A percentile compares a stretch with the other conserved stretches of the same genome.
phyloP scores from a whole-genome alignment of 306 rosid genomes.

The Erythrophleum fordii region DNA sequence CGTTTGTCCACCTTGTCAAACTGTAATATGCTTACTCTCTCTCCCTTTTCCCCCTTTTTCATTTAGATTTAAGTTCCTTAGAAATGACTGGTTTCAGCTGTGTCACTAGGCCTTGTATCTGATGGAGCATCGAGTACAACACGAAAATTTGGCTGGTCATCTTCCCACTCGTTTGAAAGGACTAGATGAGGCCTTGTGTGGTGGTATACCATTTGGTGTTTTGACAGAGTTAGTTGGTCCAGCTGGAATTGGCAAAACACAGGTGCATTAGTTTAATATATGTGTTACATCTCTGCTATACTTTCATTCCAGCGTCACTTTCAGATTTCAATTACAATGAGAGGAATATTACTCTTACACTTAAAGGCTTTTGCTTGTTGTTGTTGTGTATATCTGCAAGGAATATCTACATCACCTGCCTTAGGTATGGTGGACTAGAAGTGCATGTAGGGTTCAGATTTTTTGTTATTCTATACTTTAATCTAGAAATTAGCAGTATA shows the following conservation, averaged over 20 bases:
- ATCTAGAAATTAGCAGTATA: neutral
- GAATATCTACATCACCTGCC: constrained; percentile 5
- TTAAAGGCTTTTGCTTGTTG: neutral
- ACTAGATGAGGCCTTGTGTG: constrained; percentile 82
- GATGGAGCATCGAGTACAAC: constrained; percentile 71
- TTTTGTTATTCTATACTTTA: neutral
- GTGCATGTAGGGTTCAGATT: neutral
- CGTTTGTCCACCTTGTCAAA: constrained; percentile 86
- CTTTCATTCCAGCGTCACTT: neutral
- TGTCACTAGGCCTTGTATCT: constrained; percentile 60
- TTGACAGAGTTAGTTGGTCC: constrained; percentile 98
- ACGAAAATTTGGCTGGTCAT: constrained; percentile 75
- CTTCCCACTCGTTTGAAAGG: constrained; percentile 87
- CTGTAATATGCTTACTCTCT: constrained; percentile 46
- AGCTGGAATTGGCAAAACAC: constrained; percentile 93
- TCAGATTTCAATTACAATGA: constrained; percentile 16
- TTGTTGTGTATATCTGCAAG: neutral
- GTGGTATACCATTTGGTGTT: constrained; percentile 91
- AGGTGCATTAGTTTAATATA: constrained; percentile 46
- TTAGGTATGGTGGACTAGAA: neutral
- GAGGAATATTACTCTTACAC: neutral
- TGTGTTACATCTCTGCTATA: neutral
- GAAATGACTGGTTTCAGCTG: constrained; percentile 40
- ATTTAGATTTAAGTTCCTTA: neutral
- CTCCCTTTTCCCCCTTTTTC: neutral